Conservation (phyloP, 2,329 filamentous ascomycete species). For the Botrytis hyacinthi region DNA sequence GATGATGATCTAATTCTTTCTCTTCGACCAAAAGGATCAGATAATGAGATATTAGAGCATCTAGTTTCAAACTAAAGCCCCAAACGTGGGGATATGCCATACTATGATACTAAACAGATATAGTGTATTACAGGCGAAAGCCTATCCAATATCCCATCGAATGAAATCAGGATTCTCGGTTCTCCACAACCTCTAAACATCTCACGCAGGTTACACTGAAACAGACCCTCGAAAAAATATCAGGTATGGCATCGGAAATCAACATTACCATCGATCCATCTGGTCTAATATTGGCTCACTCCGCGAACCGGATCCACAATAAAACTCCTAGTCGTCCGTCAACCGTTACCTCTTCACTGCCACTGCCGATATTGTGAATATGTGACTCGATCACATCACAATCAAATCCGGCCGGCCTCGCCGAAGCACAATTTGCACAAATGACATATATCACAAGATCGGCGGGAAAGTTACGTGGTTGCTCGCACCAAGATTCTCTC, state of each 20-base stretch:
- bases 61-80: neutral
- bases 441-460: neutral
- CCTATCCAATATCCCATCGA: neutral
- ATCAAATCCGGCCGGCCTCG: neutral
- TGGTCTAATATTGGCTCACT: conserved; percentile 7
- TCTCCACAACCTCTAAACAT: conserved; percentile 7
- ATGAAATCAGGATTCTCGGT: neutral
- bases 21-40: neutral
- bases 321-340: neutral
- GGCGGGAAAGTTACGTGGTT: neutral
- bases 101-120: neutral
- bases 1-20: neutral
- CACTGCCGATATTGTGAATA: neutral
- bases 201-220: neutral
- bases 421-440: neutral
- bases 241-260: conserved; percentile 3
- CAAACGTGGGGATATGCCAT: neutral
- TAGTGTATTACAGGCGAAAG: neutral
- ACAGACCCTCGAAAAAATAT: neutral
- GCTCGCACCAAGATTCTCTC: neutral
- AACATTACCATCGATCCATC: neutral
- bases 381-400: conserved; percentile 4
- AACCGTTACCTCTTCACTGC: conserved; percentile 3
- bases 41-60: neutral
- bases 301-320: neutral